Evolutionary conservation across 2,329 filamentous ascomycete species (phyloP).

Genomic region (Saccharata proteae): DNA sequence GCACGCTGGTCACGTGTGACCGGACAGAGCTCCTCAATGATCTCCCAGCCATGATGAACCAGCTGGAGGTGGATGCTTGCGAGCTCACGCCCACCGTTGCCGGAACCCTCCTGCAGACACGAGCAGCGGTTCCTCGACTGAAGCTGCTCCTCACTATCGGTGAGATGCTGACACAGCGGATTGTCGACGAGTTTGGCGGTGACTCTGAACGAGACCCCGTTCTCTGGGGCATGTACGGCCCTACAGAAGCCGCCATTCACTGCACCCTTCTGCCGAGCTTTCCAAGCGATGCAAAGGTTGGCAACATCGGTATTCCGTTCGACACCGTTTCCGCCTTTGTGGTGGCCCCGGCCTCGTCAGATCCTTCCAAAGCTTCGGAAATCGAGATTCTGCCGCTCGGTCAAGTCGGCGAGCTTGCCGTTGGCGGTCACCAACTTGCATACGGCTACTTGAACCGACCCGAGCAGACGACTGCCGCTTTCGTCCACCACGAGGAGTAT

Average conservation of each 20-base stretch:
- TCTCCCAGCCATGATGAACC: slow-evolving; percentile 53
- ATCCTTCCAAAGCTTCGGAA: slow-evolving; percentile 11
- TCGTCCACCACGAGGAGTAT: slow-evolving; percentile 51
- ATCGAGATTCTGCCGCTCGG: slow-evolving; percentile 50
- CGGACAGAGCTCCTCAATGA: slow-evolving; percentile 62
- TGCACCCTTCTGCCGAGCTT: slow-evolving; percentile 65
- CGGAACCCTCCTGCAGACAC: slow-evolving; percentile 58
- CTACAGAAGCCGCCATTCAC: slow-evolving; percentile 84
- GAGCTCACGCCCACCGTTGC: slow-evolving; percentile 85
- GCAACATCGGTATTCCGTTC: slow-evolving; percentile 66
- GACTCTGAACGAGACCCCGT: slow-evolving; percentile 43
- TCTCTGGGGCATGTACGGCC: slow-evolving; percentile 88
- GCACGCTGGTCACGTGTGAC: slow-evolving; percentile 60
- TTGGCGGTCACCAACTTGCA: slow-evolving; percentile 72
- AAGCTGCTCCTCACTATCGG: slow-evolving; percentile 74
- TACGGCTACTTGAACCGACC: slow-evolving; percentile 69
- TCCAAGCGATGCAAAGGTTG: slow-evolving; percentile 41
- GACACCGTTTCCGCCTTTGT: slow-evolving; percentile 72
- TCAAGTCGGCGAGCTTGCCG: slow-evolving; percentile 63
- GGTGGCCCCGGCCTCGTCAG: slow-evolving; percentile 34
- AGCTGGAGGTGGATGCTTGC: slow-evolving; percentile 63
- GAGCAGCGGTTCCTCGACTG: slow-evolving; percentile 54
- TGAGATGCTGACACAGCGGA: slow-evolving; percentile 73
- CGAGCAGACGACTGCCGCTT: slow-evolving; percentile 60
- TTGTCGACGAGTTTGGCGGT: slow-evolving; percentile 70